These are phyloP conservation scores for Neurospora intermedia DNA, from an alignment of 495 filamentous ascomycete species.

Conservation along the genomic window DNA sequence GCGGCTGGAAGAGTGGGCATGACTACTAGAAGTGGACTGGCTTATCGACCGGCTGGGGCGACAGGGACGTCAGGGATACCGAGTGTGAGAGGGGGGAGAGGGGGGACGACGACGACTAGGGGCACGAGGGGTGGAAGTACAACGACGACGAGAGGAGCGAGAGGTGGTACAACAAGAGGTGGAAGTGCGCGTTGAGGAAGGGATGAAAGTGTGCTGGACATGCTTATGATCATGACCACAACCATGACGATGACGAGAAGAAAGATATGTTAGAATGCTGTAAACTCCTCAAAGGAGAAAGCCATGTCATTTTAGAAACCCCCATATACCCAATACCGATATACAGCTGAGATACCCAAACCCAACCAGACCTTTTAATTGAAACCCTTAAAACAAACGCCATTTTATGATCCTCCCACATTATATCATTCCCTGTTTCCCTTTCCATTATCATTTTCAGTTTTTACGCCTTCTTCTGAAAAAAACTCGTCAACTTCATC, in stretches of 20 bases:
- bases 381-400: neutral
- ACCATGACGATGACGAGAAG: neutral
- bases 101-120: constrained; percentile 7
- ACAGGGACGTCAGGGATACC: neutral
- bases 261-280: neutral
- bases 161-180: neutral
- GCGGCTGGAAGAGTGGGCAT: neutral
- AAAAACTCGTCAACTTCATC: constrained; percentile 96
- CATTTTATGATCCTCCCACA: neutral
- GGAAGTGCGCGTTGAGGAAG: constrained; percentile 1
- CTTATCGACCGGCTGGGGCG: neutral
- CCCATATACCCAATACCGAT: constrained; percentile 5
- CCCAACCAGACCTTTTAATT: neutral
- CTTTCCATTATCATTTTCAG: neutral
- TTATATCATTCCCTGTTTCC: constrained; percentile 1
- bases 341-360: neutral
- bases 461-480: constrained; percentile 52
- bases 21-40: neutral
- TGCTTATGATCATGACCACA: neutral
- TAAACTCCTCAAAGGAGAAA: neutral
- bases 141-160: constrained; percentile 5
- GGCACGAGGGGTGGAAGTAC: constrained; percentile 11
- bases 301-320: neutral
- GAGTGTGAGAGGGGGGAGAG: constrained; percentile 17
- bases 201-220: neutral